These are phyloP conservation scores for Talaromyces atroroseus DNA, from an alignment of 2,329 filamentous ascomycete genomes.

Conservation along the genomic window DNA sequence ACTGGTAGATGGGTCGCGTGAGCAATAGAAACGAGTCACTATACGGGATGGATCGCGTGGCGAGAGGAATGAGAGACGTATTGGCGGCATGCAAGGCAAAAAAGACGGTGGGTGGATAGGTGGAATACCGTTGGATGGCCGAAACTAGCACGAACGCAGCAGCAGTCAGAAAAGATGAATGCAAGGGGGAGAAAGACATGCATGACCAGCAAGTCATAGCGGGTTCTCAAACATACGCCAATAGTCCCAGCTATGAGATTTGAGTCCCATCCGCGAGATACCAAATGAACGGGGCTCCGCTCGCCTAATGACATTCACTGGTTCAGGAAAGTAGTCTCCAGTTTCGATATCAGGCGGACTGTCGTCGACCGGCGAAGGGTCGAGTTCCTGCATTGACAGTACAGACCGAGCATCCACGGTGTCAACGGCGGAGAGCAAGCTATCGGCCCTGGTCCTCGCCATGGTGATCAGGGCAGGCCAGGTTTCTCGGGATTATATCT, in stretches of 20 bases:
- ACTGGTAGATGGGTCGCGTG: constrained; percentile 88
- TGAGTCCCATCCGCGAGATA: constrained; percentile 47
- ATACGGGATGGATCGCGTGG: constrained; percentile 64
- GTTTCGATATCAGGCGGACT: constrained; percentile 43
- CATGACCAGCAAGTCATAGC: background rate
- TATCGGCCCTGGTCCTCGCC: constrained; percentile 8
- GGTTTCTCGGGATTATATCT: background rate
- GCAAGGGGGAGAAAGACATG: constrained; percentile 1
- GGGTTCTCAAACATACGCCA: constrained; percentile 56
- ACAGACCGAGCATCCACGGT: constrained; percentile 43
- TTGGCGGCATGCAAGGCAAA: constrained; percentile 72
- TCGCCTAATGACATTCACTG: constrained; percentile 14
- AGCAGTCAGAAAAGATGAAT: constrained; percentile 3
- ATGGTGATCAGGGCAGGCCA: constrained; percentile 1
- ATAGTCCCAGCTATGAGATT: constrained; percentile 66
- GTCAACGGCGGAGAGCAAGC: constrained; percentile 19
- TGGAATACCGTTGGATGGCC: constrained; percentile 80
- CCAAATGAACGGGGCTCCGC: constrained; percentile 17
- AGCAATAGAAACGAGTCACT: constrained; percentile 85
- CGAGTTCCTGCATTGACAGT: constrained; percentile 67
- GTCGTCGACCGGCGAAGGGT: constrained; percentile 73
- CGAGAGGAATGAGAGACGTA: constrained; percentile 72
- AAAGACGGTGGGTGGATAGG: constrained; percentile 76
- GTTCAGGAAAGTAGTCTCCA: constrained; percentile 41
- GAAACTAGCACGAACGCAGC: constrained; percentile 48